These are phyloP conservation scores for Ceratocystis destructans DNA, from an alignment of 2,329 filamentous ascomycete species.

Conservation along the genomic window DNA sequence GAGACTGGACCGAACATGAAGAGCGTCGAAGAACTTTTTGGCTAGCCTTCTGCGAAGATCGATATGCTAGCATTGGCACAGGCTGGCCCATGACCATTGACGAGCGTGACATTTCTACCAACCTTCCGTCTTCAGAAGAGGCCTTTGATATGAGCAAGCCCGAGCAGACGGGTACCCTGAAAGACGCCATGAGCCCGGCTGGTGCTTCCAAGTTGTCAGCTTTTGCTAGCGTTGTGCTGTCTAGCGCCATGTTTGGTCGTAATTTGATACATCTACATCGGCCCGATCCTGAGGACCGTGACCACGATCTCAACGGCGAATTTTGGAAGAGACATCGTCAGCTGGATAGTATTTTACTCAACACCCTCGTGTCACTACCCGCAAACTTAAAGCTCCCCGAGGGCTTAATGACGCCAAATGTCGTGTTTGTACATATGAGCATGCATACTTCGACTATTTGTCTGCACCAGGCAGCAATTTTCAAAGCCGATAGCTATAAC, in stretches of 20 bases:
- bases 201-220: slow-evolving; percentile 63
- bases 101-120: slow-evolving; percentile 78
- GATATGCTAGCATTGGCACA: slow-evolving; percentile 89
- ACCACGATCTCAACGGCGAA: slow-evolving; percentile 76
- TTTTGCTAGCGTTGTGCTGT: slow-evolving; percentile 65
- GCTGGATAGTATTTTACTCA: slow-evolving; percentile 81
- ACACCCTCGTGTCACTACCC: slow-evolving; percentile 74
- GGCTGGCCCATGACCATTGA: slow-evolving; percentile 95
- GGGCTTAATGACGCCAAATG: slow-evolving; percentile 65
- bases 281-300: slow-evolving; percentile 64
- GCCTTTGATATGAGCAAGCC: slow-evolving; percentile 69
- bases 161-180: slow-evolving; percentile 55
- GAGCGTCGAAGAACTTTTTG: slow-evolving; percentile 88
- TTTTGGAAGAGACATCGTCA: slow-evolving; percentile 91
- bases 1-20: slow-evolving; percentile 88
- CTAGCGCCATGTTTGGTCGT: slow-evolving; percentile 81
- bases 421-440: slow-evolving; percentile 91
- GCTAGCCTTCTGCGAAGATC: slow-evolving; percentile 81
- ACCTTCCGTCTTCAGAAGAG: slow-evolving; percentile 71
- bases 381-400: slow-evolving; percentile 62
- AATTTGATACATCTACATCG: slow-evolving; percentile 87
- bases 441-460: slow-evolving; percentile 95
- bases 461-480: slow-evolving; percentile 95
- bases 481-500: slow-evolving; percentile 84
- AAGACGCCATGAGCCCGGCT: slow-evolving; percentile 54